A percentile compares a stretch with the other conserved stretches of the same genome.
phyloP scores from a whole-genome alignment of 2,329 filamentous ascomycete genomes.

The Clonostachys chloroleuca region DNA sequence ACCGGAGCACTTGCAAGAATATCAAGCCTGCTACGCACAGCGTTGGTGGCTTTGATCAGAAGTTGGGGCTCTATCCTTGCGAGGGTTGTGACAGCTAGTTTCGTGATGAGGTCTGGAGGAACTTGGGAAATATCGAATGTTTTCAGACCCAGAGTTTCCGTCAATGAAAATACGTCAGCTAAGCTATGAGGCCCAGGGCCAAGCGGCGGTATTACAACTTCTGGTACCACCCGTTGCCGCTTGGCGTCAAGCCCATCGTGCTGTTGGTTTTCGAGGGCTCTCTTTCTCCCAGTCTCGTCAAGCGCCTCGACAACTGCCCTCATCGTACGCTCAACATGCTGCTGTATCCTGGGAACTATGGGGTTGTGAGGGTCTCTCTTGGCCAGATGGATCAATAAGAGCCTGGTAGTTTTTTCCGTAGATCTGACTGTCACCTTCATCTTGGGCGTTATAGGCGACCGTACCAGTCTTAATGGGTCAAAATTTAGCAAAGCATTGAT shows the following conservation, averaged over 20 bases:
- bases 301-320: conserved; percentile 74
- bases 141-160: conserved; percentile 64
- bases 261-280: conserved; percentile 65
- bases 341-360: conserved; percentile 73
- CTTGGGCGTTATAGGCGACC: conserved; percentile 71
- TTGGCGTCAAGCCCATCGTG: conserved; percentile 77
- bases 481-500: conserved; percentile 82
- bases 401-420: conserved; percentile 89
- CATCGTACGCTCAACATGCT: conserved; percentile 79
- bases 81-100: conserved; percentile 77
- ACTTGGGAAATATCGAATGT: conserved; percentile 81
- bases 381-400: conserved; percentile 76
- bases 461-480: conserved; percentile 81
- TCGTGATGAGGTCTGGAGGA: conserved; percentile 69
- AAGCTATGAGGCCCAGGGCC: conserved; percentile 72
- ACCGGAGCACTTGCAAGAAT: conserved; percentile 38
- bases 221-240: conserved; percentile 56
- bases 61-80: conserved; percentile 64
- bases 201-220: conserved; percentile 62
- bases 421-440: conserved; percentile 82
- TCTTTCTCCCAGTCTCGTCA: conserved; percentile 75
- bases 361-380: conserved; percentile 84
- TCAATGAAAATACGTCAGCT: conserved; percentile 83
- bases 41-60: conserved; percentile 69
- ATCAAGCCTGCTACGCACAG: conserved; percentile 45